These are phyloP conservation scores for Aspergillus ochraceoroseus DNA, from an alignment of 2,329 filamentous ascomycete genomes.

Conservation along the genomic window DNA sequence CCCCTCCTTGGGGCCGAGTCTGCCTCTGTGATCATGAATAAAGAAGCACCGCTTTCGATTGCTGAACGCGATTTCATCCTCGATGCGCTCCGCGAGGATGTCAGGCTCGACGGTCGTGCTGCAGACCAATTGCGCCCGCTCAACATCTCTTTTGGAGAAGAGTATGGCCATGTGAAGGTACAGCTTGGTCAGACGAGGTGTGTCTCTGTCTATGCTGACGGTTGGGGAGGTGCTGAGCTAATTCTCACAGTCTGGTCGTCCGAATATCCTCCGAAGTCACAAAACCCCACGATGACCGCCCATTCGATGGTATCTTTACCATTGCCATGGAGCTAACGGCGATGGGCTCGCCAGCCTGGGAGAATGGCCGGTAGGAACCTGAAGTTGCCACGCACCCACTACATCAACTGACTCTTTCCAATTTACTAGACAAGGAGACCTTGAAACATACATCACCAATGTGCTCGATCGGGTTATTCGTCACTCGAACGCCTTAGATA, in stretches of 20 bases:
- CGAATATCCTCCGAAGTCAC: slow-evolving; percentile 85
- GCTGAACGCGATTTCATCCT: slow-evolving; percentile 83
- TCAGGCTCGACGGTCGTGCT: slow-evolving; percentile 77
- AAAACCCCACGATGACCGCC: slow-evolving; percentile 77
- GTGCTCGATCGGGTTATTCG: slow-evolving; percentile 92
- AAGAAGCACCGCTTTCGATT: slow-evolving; percentile 82
- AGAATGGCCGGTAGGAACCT: slow-evolving; percentile 70
- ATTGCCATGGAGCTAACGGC: slow-evolving; percentile 87
- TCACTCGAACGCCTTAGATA: slow-evolving; percentile 85
- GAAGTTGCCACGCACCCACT: no score
- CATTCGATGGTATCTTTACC: slow-evolving; percentile 91
- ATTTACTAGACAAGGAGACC: slow-evolving; percentile 62
- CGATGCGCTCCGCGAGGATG: slow-evolving; percentile 72
- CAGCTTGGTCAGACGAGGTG: slow-evolving; percentile 86
- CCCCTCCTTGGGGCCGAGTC: slow-evolving; percentile 24
- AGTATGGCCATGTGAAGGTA: slow-evolving; percentile 85
- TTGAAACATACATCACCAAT: slow-evolving; percentile 79
- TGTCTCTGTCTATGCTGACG: slow-evolving; percentile 13
- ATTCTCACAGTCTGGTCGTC: slow-evolving; percentile 49
- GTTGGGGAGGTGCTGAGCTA: neutral
- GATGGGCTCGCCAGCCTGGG: slow-evolving; percentile 86
- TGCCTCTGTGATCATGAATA: slow-evolving; percentile 62
- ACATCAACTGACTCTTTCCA: no score
- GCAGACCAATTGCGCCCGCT: slow-evolving; percentile 76
- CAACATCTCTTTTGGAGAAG: slow-evolving; percentile 76